Evolutionary conservation across 768 basidiomycete species (phyloP).

Genomic region (Tulasnella sp.): DNA sequence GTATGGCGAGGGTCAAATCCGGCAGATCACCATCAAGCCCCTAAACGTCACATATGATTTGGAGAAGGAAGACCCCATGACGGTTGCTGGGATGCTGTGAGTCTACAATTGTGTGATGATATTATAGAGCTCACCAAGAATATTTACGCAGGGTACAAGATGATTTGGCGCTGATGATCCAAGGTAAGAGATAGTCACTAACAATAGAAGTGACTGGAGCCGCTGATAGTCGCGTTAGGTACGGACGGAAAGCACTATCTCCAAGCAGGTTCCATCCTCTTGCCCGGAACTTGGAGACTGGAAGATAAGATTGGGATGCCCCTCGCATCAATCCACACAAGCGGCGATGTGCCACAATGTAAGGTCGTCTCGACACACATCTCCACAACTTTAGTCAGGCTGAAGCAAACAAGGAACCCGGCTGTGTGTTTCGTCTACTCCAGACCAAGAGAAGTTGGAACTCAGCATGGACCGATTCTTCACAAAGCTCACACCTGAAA

Average conservation of each 20-base stretch:
- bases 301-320: slow-evolving; percentile 63
- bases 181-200: slow-evolving; percentile 15
- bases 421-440: background rate
- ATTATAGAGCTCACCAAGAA: background rate
- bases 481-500: slow-evolving; percentile 49
- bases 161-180: slow-evolving; percentile 26
- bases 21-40: slow-evolving; percentile 41
- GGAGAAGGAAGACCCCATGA: slow-evolving; percentile 46
- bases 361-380: too few species aligned
- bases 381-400: background rate
- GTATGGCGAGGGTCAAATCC: slow-evolving; percentile 37
- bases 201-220: background rate
- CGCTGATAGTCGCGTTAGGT: slow-evolving; percentile 29
- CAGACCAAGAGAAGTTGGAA: slow-evolving; percentile 52
- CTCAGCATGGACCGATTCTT: slow-evolving; percentile 60
- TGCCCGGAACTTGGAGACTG: slow-evolving; percentile 65
- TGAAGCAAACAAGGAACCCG: background rate
- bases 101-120: slow-evolving; percentile 22
- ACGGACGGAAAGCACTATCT: slow-evolving; percentile 61
- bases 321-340: slow-evolving; percentile 58
- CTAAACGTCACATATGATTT: slow-evolving; percentile 40
- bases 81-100: slow-evolving; percentile 49
- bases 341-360: slow-evolving; percentile 66
- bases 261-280: slow-evolving; percentile 58
- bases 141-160: slow-evolving; percentile 19